These are phyloP conservation scores for Puccinia coronata DNA, from an alignment of 1,284 basidiomycete genomes.

Conservation along the genomic window DNA sequence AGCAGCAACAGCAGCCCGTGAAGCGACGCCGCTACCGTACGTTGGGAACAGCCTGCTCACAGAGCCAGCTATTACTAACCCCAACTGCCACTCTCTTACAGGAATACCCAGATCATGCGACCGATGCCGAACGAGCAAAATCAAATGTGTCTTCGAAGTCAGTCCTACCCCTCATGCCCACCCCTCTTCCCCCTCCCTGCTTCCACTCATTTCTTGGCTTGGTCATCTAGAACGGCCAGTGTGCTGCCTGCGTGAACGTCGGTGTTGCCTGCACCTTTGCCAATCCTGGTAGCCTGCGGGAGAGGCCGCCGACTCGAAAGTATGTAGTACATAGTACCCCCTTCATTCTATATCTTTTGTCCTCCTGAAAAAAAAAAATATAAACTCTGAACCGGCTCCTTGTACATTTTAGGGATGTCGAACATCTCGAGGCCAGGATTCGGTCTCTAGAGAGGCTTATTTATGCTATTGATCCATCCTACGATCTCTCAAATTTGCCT, in stretches of 20 bases:
- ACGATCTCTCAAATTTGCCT: conserved; percentile 38
- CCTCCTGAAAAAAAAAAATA: not conserved
- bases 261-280: conserved; percentile 40
- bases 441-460: conserved; percentile 45
- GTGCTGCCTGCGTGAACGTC: conserved; percentile 21
- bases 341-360: not conserved
- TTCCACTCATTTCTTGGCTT: not conserved
- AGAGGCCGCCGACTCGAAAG: conserved; percentile 45
- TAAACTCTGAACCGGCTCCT: not conserved
- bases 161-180: not conserved
- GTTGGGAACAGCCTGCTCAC: not conserved
- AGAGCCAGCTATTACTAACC: not conserved
- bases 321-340: not conserved
- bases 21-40: conserved; percentile 10
- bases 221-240: conserved; percentile 16
- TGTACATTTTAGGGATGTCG: conserved; percentile 22
- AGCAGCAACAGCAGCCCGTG: not conserved
- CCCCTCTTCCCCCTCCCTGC: not conserved
- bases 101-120: conserved; percentile 45
- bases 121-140: conserved; percentile 40
- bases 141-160: conserved; percentile 48
- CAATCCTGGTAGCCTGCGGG: conserved; percentile 43
- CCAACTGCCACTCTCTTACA: not conserved
- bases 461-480: conserved; percentile 20
- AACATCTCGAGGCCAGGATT: conserved; percentile 47